These are phyloP conservation scores for Arthrinium phaeospermum DNA, from an alignment of 2,329 filamentous ascomycete genomes.

Conservation along the genomic window DNA sequence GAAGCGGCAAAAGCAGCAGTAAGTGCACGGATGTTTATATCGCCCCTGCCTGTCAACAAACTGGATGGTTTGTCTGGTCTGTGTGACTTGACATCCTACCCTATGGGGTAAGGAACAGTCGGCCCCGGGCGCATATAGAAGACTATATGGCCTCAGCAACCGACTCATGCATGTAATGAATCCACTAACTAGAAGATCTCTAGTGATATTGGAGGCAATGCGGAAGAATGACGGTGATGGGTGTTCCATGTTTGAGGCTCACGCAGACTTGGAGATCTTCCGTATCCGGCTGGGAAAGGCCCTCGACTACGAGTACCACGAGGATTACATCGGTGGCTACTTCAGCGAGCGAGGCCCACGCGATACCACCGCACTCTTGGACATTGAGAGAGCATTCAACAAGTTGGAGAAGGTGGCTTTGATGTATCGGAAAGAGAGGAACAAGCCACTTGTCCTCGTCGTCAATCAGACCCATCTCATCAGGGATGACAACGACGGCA, in stretches of 20 bases:
- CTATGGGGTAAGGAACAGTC: slow-evolving; percentile 28
- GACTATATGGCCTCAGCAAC: not conserved
- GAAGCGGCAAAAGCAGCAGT: slow-evolving; percentile 90
- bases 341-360: slow-evolving; percentile 93
- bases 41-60: not conserved
- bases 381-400: slow-evolving; percentile 96
- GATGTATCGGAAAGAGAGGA: slow-evolving; percentile 63
- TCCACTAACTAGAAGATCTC: not conserved
- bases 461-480: slow-evolving; percentile 94
- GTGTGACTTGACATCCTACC: not conserved
- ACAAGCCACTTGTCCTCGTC: slow-evolving; percentile 83
- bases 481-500: slow-evolving; percentile 90
- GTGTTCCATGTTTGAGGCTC: slow-evolving; percentile 94
- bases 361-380: slow-evolving; percentile 88
- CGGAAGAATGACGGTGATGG: slow-evolving; percentile 87
- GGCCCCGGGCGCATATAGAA: not conserved
- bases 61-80: not conserved
- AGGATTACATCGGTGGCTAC: slow-evolving; percentile 95
- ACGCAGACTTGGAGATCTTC: slow-evolving; percentile 94
- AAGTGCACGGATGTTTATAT: not conserved
- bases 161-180: not conserved
- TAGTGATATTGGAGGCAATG: slow-evolving; percentile 77
- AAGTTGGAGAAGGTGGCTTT: slow-evolving; percentile 97
- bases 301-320: slow-evolving; percentile 94
- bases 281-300: slow-evolving; percentile 91